phyloP scores from a whole-genome alignment of 768 basidiomycete genomes.

The Asterophora lycoperdoides region DNA sequence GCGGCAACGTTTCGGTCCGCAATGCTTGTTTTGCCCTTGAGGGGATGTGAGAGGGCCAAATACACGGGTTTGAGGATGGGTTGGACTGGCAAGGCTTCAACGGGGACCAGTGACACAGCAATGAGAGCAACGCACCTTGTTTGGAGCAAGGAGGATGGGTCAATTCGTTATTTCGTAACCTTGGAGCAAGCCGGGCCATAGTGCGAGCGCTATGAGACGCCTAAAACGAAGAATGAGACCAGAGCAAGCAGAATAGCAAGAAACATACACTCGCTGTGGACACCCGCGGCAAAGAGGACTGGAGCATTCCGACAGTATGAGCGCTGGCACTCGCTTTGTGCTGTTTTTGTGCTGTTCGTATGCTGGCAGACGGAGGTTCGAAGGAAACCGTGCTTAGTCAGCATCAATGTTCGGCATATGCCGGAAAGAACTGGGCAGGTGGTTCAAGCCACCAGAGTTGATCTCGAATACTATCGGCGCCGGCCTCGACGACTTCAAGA shows the following conservation, averaged over 20 bases:
- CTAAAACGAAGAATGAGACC: not conserved
- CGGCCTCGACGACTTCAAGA: slow-evolving; percentile 43
- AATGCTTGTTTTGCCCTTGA: slow-evolving; percentile 37
- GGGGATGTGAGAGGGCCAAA: slow-evolving; percentile 57
- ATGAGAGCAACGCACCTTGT: slow-evolving; percentile 7
- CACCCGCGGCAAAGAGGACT: slow-evolving; percentile 1
- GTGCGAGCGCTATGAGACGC: slow-evolving; percentile 1
- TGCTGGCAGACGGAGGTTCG: slow-evolving; percentile 7
- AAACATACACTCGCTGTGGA: slow-evolving; percentile 7
- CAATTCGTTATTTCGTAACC: slow-evolving; percentile 1
- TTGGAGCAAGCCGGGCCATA: slow-evolving; percentile 9
- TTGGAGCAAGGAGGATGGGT: slow-evolving; percentile 1
- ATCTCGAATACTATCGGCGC: slow-evolving; percentile 31
- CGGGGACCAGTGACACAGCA: not conserved
- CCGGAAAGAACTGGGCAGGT: slow-evolving; percentile 37
- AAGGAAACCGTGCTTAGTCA: slow-evolving; percentile 31
- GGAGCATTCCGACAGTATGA: slow-evolving; percentile 6
- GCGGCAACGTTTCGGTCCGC: slow-evolving; percentile 47
- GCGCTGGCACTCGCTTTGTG: too few relatives aligned
- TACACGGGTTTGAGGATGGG: slow-evolving; percentile 47
- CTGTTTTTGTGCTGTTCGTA: too few relatives aligned
- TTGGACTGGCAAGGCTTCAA: slow-evolving; percentile 26
- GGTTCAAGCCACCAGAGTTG: slow-evolving; percentile 35
- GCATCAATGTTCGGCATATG: slow-evolving; percentile 24
- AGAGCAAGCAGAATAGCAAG: not conserved